Percentiles rank a stretch among this genome's conserved stretches.
phyloP scores from a whole-genome alignment of 331 rosid species.

The Telfairia occidentalis region DNA sequence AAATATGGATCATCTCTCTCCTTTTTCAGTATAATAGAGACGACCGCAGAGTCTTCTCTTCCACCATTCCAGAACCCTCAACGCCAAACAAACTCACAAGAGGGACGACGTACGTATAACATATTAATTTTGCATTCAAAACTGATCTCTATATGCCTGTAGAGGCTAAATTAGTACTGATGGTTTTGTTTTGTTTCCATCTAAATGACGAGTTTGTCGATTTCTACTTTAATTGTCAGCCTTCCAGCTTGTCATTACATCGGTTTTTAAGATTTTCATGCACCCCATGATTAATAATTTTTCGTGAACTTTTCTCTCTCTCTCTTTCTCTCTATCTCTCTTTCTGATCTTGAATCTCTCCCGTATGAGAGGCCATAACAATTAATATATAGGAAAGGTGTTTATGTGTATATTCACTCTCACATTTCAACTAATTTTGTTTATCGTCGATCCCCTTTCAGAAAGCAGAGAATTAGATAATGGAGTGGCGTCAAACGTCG shows the following conservation, averaged over 20 bases:
- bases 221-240: not conserved
- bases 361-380: no score
- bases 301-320: no score
- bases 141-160: no score
- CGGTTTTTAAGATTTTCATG: slow-evolving; percentile 5
- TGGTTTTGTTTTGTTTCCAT: not conserved
- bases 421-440: not conserved
- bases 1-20: not conserved
- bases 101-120: not conserved
- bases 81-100: no score
- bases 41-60: no score
- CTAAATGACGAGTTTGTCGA: not conserved
- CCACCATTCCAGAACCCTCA: no score
- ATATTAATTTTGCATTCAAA: not conserved
- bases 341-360: no score
- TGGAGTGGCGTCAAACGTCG: not conserved
- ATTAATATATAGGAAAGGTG: not conserved
- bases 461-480: not conserved
- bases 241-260: slow-evolving; percentile 8
- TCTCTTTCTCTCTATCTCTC: no score
- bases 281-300: not conserved
- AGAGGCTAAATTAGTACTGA: no score
- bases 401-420: not conserved
- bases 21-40: no score
- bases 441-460: not conserved